Base-by-base conservation (phyloP, 208 protist species). In the Entamoeba invadens region DNA sequence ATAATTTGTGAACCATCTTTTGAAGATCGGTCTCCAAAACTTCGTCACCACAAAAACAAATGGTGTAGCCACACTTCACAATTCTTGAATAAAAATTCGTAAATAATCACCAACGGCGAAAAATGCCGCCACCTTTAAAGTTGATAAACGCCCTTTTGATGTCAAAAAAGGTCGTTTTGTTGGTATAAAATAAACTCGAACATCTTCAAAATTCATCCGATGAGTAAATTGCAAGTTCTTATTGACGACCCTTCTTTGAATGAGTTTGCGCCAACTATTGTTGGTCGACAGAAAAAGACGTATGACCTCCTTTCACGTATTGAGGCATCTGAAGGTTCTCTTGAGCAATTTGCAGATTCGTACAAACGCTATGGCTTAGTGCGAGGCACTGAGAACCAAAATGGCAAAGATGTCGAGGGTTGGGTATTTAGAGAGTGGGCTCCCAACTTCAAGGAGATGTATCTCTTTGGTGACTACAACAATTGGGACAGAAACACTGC, bases 391-490 rank as follows among this genome's bases (percentile, higher is more conserved):
- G 18, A 68, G 25, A 68, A 68, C 14, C 18, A 68, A 68, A 68
- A 68, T 68, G 50, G 50, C 14, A 68, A 68, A 68, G 50, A 68
- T 31, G 68, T 38, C 8, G 31, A 91, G 14, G 68, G 68, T 44
- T 38, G 12, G 12, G 6, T 8, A 31, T 44, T 91, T 93, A 91
- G 95, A 46, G 96, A 97, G 93, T 97, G 96, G 96, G 92, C 95
- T 38, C 96, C 96, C 3, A 92, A 93, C 38, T 94, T 94, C 21
- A 42, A 93, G 25, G 50, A 50, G 45, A 57, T 96, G 3, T 91
- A 51, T 57, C 46, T 97, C 44, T 91, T 97, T 45, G 96, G 96
- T 47, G 96, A 97, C 50, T 97, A 97, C 92, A 97, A 97, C 77
- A 92, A 94, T 46, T 97, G 96, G 96, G 94, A 97, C 93, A 93